phyloP scores from a whole-genome alignment of 2,329 filamentous ascomycete genomes.

The Colletotrichum scovillei region DNA sequence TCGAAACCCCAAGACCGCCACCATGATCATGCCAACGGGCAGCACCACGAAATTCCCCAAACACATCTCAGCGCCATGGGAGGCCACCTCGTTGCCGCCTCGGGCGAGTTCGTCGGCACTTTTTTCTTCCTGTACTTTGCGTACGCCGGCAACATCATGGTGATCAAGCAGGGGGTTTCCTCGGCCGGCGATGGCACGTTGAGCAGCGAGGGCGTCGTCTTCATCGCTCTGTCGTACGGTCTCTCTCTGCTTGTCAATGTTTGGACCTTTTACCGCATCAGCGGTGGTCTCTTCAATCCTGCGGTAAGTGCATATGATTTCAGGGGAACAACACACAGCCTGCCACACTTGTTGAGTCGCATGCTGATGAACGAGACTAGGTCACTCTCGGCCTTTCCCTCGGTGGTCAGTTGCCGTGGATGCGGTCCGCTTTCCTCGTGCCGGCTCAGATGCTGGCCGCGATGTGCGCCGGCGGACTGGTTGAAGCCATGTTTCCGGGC shows the following conservation, averaged over 20 bases:
- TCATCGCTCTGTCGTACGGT: conserved; percentile 54
- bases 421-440: conserved; percentile 59
- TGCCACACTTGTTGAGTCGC: neutral
- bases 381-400: conserved; percentile 64
- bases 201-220: conserved; percentile 45
- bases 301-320: conserved; percentile 41
- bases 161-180: conserved; percentile 35
- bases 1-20: neutral
- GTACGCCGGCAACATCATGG: conserved; percentile 48
- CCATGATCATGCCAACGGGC: neutral
- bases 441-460: conserved; percentile 63
- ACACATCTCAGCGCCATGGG: neutral
- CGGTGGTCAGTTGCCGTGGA: conserved; percentile 57
- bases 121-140: conserved; percentile 56
- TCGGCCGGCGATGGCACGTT: neutral
- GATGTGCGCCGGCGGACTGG: conserved; percentile 66
- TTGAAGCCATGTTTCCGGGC: conserved; percentile 64
- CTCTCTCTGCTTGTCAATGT: conserved; percentile 59
- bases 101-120: conserved; percentile 55
- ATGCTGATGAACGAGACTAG: conserved; percentile 37
- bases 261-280: conserved; percentile 62
- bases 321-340: neutral
- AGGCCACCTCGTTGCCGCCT: conserved; percentile 47
- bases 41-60: neutral
- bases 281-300: conserved; percentile 55